phyloP scores from a whole-genome alignment of 2,329 filamentous ascomycete genomes.

The Colletotrichum neosansevieriae region DNA sequence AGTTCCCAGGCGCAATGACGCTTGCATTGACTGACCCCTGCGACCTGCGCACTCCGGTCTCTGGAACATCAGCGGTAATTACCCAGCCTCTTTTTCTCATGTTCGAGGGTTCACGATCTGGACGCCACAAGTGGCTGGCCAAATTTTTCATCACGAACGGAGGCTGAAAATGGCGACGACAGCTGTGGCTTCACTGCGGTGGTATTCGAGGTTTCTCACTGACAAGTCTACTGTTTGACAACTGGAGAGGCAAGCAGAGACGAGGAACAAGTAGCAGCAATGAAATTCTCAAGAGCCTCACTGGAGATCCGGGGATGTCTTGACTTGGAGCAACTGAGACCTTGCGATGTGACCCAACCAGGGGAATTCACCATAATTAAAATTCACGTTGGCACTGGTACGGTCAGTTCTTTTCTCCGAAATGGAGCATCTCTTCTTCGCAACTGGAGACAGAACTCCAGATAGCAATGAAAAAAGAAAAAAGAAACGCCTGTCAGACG shows the following conservation, averaged over 20 bases:
- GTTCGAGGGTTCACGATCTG: conserved; percentile 18
- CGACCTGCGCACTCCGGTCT: conserved; percentile 2
- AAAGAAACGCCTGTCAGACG: conserved; percentile 82
- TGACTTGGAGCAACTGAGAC: no score
- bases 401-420: no score
- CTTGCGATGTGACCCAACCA: no score
- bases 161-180: conserved; percentile 5
- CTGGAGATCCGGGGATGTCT: no score
- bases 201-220: no score
- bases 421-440: conserved; percentile 60
- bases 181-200: no score
- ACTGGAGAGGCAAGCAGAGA: no score
- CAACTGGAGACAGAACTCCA: conserved; percentile 57
- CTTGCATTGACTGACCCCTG: conserved; percentile 35
- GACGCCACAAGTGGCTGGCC: conserved; percentile 36
- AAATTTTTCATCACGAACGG: not conserved
- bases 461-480: conserved; percentile 69
- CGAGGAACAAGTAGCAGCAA: no score
- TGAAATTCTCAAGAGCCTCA: no score
- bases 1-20: conserved; percentile 36
- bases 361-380: no score
- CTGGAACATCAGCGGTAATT: not conserved
- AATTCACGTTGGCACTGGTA: no score
- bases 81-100: conserved; percentile 16
- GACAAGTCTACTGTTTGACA: no score